phyloP scores from a whole-genome alignment of 805 yeast species.

The Grigorovia transvaalensis region DNA sequence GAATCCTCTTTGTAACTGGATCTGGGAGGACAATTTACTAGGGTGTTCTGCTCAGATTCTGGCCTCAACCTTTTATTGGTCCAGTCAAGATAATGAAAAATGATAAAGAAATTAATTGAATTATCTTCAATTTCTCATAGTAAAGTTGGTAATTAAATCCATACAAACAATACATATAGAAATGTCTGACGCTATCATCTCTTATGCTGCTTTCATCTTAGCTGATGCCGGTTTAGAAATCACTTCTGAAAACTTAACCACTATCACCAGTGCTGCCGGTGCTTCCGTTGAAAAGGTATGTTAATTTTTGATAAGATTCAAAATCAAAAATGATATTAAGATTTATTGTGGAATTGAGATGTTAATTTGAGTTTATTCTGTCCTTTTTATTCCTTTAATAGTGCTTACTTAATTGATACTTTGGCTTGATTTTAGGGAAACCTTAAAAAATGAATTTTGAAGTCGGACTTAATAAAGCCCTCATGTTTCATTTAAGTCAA shows the following conservation, averaged over 20 bases:
- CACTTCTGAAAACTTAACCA: constrained; percentile 68
- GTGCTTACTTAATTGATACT: too few species aligned
- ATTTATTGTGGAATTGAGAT: not conserved
- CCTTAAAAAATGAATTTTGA: too few species aligned
- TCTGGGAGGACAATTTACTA: not conserved
- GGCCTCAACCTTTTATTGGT: not conserved
- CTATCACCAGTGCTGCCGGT: constrained; percentile 70
- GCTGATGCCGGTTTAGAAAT: constrained; percentile 96
- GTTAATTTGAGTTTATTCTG: not conserved
- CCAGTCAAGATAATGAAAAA: not conserved
- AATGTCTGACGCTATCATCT: constrained; percentile 92
- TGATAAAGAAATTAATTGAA: not conserved
- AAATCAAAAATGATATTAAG: not conserved
- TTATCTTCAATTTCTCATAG: not conserved
- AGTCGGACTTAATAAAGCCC: too few species aligned
- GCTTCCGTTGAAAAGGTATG: constrained; percentile 52
- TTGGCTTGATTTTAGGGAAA: too few species aligned
- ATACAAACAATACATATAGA: constrained; percentile 6
- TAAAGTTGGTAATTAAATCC: not conserved
- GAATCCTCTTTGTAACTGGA: too few species aligned
- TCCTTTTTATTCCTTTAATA: too few species aligned
- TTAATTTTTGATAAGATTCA: constrained; percentile 15
- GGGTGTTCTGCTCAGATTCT: not conserved
- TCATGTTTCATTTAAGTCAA: too few species aligned
- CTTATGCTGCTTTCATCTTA: constrained; percentile 96